Evolutionary conservation across 768 basidiomycete species (phyloP).

Genomic region (Dendrothele bispora): DNA sequence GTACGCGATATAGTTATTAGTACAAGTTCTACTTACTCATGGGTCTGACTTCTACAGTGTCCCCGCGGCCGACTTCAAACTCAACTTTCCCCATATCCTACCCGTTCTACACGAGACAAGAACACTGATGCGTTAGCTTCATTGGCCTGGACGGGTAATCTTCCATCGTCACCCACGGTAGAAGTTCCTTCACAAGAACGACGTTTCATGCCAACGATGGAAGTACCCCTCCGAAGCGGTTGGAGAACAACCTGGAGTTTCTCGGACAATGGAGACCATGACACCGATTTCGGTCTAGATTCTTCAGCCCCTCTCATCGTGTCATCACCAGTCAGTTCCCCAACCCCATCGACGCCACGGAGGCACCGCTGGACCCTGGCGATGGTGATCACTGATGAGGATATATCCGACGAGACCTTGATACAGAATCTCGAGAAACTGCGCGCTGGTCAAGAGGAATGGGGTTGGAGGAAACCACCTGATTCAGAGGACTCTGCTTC

Average conservation of each 20-base stretch:
- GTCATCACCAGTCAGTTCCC: neutral
- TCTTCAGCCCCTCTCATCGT: neutral
- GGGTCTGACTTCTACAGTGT: neutral
- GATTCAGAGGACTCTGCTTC: neutral
- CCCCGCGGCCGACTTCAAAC: neutral
- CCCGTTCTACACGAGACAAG: neutral
- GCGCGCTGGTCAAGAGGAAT: neutral
- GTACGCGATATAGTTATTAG: too few relatives aligned
- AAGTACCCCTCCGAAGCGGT: neutral
- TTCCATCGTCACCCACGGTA: constrained; percentile 1
- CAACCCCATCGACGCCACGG: neutral
- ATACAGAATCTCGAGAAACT: constrained; percentile 31
- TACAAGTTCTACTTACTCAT: neutral
- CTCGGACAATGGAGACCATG: neutral
- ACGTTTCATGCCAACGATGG: neutral
- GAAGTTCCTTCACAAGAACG: neutral
- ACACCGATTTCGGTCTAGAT: too few relatives aligned
- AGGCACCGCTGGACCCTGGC: constrained; percentile 25
- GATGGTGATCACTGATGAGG: constrained; percentile 39
- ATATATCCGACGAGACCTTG: constrained; percentile 35
- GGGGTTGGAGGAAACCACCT: constrained; percentile 1
- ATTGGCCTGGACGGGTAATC: constrained; percentile 30
- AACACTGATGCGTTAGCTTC: constrained; percentile 29
- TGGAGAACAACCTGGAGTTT: constrained; percentile 4
- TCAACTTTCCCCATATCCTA: neutral